A percentile compares a stretch with the other conserved stretches of the same genome.
Conservation (phyloP, 495 filamentous ascomycete genomes). For the Eremomyces bilateralis region DNA sequence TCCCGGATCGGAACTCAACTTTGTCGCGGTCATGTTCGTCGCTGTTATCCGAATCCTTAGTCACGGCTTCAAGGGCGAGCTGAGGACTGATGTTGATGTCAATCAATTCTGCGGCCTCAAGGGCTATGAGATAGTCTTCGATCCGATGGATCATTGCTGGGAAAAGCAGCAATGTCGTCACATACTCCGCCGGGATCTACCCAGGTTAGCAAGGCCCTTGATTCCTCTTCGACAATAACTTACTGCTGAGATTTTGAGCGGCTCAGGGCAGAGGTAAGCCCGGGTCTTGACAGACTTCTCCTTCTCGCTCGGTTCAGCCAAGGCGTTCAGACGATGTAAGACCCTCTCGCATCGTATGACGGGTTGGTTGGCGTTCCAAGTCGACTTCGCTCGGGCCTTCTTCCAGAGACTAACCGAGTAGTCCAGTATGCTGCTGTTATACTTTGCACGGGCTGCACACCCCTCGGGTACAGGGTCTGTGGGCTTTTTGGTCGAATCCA, state of each 20-base stretch:
- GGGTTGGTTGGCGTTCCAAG: conserved; percentile 41
- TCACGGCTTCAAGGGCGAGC: conserved; percentile 72
- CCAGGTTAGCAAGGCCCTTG: conserved; percentile 15
- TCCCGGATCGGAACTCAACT: conserved; percentile 60
- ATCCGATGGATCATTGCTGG: conserved; percentile 69
- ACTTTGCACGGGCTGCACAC: conserved; percentile 13
- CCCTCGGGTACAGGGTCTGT: conserved; percentile 33
- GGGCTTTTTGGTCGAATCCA: conserved; percentile 27
- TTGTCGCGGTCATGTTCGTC: conserved; percentile 44
- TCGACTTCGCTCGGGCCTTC: conserved; percentile 21
- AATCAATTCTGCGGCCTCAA: conserved; percentile 43
- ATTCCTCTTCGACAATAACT: no score
- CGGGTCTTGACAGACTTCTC: conserved; percentile 24
- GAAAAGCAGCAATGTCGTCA: conserved; percentile 46
- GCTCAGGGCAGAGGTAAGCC: conserved; percentile 33
- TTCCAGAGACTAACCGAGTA: conserved; percentile 39
- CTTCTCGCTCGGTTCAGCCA: conserved; percentile 35
- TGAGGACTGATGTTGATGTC: conserved; percentile 37
- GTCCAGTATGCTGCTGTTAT: conserved; percentile 39
- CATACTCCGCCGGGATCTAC: conserved; percentile 41
- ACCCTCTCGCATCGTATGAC: conserved; percentile 57
- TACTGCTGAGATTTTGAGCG: conserved; percentile 54
- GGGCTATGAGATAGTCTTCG: conserved; percentile 59
- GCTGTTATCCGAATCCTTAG: conserved; percentile 84
- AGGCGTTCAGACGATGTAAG: conserved; percentile 55